Evolutionary conservation across 2,329 filamentous ascomycete genomes (phyloP).

Genomic region (Xylariomycetidae sp.): DNA sequence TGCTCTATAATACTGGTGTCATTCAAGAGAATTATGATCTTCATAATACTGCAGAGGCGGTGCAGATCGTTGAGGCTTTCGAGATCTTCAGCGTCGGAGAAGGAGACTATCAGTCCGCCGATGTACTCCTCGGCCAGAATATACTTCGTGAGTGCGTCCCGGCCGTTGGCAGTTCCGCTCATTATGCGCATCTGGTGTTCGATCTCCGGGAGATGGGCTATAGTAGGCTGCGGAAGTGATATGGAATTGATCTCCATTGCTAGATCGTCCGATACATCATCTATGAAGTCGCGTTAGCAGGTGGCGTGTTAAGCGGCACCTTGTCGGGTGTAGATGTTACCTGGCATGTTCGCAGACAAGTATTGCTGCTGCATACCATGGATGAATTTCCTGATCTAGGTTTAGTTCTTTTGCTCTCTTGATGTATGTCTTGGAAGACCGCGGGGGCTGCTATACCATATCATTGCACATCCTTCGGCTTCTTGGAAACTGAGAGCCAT

Average conservation of each 20-base stretch:
- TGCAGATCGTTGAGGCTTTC: slow-evolving; percentile 85
- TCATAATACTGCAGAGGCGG: slow-evolving; percentile 95
- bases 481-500: slow-evolving; percentile 99
- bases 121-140: slow-evolving; percentile 86
- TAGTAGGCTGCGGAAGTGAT: slow-evolving; percentile 70
- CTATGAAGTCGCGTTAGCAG: slow-evolving; percentile 20
- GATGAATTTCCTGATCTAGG: slow-evolving; percentile 73
- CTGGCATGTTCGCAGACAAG: slow-evolving; percentile 53
- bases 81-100: slow-evolving; percentile 85
- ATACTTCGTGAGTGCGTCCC: slow-evolving; percentile 83
- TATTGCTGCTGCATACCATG: slow-evolving; percentile 77
- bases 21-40: slow-evolving; percentile 89
- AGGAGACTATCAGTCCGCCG: slow-evolving; percentile 75
- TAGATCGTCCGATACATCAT: slow-evolving; percentile 85
- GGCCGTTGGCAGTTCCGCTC: slow-evolving; percentile 67
- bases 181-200: slow-evolving; percentile 79
- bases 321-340: slow-evolving; percentile 36
- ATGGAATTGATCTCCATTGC: slow-evolving; percentile 72
- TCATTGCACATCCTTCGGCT: slow-evolving; percentile 84
- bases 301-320: not conserved
- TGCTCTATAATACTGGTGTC: slow-evolving; percentile 93
- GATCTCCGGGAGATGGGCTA: slow-evolving; percentile 80
- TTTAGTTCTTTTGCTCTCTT: slow-evolving; percentile 19
- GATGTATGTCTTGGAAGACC: slow-evolving; percentile 1
- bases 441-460: slow-evolving; percentile 60